phyloP scores from a whole-genome alignment of 192 early-diverging fungal genomes.

The Glomus cerebriforme region DNA sequence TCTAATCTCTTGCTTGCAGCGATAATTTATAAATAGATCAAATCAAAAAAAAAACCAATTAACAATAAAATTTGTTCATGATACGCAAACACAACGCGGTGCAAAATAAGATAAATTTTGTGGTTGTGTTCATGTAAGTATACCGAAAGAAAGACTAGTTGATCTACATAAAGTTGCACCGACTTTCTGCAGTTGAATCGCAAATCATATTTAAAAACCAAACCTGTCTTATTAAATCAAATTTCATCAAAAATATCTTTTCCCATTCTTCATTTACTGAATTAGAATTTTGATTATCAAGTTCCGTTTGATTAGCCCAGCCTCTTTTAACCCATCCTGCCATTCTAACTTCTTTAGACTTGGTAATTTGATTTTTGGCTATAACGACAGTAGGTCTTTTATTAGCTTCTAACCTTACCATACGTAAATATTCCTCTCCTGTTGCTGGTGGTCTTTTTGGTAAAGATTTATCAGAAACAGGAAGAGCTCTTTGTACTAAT shows the following conservation, averaged over 20 bases:
- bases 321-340: conserved; percentile 31
- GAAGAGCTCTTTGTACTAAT: not conserved
- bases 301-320: conserved; percentile 9
- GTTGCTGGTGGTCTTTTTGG: conserved; percentile 16
- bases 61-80: not conserved
- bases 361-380: not conserved
- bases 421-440: conserved; percentile 32
- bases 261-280: conserved; percentile 25
- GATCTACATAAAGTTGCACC: no score
- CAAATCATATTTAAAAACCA: not conserved
- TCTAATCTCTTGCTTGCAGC: not conserved
- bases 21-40: not conserved
- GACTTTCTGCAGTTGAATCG: no score
- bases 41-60: not conserved
- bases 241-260: conserved; percentile 8
- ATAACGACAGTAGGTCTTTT: conserved; percentile 13
- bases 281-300: not conserved
- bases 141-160: no score
- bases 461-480: not conserved
- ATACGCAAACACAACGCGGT: no score
- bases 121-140: not conserved
- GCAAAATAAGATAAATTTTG: no score
- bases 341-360: not conserved
- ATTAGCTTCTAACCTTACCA: conserved; percentile 24
- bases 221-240: conserved; percentile 19